Evolutionary conservation across 2,329 filamentous ascomycete species (phyloP).

Genomic region (Taxawa tesnikishii): DNA sequence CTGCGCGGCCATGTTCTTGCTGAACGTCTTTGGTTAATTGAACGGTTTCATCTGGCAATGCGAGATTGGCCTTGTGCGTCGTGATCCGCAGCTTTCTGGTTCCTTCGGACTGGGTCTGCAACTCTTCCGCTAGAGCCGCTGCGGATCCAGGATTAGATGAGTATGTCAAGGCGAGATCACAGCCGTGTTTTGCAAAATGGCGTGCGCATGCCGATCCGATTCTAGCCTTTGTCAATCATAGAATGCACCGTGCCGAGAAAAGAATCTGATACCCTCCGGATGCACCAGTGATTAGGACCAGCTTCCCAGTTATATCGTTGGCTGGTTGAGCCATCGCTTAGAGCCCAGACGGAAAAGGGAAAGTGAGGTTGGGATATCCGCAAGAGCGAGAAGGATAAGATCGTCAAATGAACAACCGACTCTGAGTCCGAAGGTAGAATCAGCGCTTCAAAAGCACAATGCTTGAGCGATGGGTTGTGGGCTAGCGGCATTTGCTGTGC

Average conservation of each 20-base stretch:
- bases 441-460: too few relatives aligned
- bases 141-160: slow-evolving; percentile 37
- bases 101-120: slow-evolving; percentile 15
- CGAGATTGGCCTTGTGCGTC: slow-evolving; percentile 46
- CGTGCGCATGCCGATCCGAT: slow-evolving; percentile 47
- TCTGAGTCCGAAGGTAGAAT: too few relatives aligned
- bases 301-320: slow-evolving; percentile 33
- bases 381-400: too few relatives aligned
- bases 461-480: too few relatives aligned
- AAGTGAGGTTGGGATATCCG: too few relatives aligned
- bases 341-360: too few relatives aligned
- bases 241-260: not conserved
- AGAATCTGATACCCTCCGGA: slow-evolving; percentile 40
- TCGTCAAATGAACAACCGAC: too few relatives aligned
- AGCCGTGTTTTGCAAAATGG: slow-evolving; percentile 38
- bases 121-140: slow-evolving; percentile 29
- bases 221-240: slow-evolving; percentile 18
- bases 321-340: slow-evolving; percentile 10
- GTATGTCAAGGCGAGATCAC: slow-evolving; percentile 48
- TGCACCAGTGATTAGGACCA: slow-evolving; percentile 48
- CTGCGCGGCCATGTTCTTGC: slow-evolving; percentile 38
- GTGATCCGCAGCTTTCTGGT: slow-evolving; percentile 31
- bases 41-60: slow-evolving; percentile 38
- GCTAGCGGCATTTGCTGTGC: too few relatives aligned
- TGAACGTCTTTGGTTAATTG: slow-evolving; percentile 43